phyloP scores from a whole-genome alignment of 2,329 filamentous ascomycete genomes.

The Aspergillus sp. region DNA sequence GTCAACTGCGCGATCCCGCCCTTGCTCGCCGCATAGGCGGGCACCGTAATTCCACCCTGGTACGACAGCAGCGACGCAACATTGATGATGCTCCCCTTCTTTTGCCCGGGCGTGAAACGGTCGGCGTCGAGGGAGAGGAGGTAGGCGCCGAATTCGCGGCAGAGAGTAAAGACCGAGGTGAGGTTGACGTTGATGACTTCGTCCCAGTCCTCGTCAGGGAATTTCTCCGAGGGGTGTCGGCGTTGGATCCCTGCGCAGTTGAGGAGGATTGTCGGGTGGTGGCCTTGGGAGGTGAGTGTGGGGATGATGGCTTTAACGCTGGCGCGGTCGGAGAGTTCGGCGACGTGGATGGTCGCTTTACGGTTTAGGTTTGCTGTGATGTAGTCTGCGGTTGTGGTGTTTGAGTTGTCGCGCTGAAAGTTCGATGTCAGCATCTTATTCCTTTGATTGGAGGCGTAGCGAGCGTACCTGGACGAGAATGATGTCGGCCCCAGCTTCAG shows the following conservation, averaged over 20 bases:
- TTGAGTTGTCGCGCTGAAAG: slow-evolving; percentile 57
- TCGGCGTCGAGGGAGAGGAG: slow-evolving; percentile 36
- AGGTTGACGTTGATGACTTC: slow-evolving; percentile 81
- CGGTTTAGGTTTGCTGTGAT: slow-evolving; percentile 44
- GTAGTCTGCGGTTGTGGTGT: slow-evolving; percentile 49
- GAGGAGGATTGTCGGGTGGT: slow-evolving; percentile 75
- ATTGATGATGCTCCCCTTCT: slow-evolving; percentile 69
- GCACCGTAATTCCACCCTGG: slow-evolving; percentile 86
- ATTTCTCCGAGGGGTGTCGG: slow-evolving; percentile 73
- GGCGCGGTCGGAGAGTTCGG: slow-evolving; percentile 48
- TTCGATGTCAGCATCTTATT: not conserved
- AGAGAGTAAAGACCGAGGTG: slow-evolving; percentile 29
- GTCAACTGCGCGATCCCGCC: slow-evolving; percentile 84
- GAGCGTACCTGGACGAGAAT: slow-evolving; percentile 46
- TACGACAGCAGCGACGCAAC: slow-evolving; percentile 80
- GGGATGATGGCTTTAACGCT: slow-evolving; percentile 48
- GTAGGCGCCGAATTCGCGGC: slow-evolving; percentile 43
- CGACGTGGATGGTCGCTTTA: slow-evolving; percentile 49
- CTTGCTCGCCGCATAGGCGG: slow-evolving; percentile 85
- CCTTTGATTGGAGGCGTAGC: not conserved
- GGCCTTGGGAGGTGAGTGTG: slow-evolving; percentile 45
- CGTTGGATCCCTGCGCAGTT: slow-evolving; percentile 89
- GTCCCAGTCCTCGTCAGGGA: slow-evolving; percentile 78
- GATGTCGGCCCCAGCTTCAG: slow-evolving; percentile 54
- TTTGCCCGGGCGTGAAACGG: slow-evolving; percentile 20